Evolutionary conservation across 2,329 filamentous ascomycete genomes (phyloP).

Genomic region (Blumeria graminis): DNA sequence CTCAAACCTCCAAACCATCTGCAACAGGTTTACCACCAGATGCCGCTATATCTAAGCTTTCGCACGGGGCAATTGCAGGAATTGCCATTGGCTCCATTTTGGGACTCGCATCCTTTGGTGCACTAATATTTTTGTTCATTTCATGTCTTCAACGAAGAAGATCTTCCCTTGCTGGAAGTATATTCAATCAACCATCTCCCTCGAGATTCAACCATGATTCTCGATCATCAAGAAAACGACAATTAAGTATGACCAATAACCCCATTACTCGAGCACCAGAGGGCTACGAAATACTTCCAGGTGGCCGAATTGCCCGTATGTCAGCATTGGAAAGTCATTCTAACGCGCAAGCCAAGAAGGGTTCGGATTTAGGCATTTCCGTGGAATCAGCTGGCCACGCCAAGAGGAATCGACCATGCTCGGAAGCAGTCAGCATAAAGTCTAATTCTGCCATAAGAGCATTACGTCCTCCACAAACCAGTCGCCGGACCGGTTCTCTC

Average conservation of each 20-base stretch:
- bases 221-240: conserved; percentile 23
- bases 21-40: conserved; percentile 4
- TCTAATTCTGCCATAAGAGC: conserved; percentile 34
- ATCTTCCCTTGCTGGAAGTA: conserved; percentile 39
- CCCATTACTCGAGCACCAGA: conserved; percentile 16
- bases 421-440: conserved; percentile 52
- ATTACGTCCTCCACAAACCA: conserved; percentile 31
- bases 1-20: conserved; percentile 6
- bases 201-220: neutral
- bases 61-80: conserved; percentile 74
- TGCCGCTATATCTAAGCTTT: conserved; percentile 25
- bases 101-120: conserved; percentile 44
- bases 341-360: conserved; percentile 26
- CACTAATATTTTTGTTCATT: conserved; percentile 36
- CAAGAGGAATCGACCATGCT: conserved; percentile 37
- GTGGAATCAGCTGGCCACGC: conserved; percentile 18
- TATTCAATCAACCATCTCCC: conserved; percentile 79
- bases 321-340: conserved; percentile 65
- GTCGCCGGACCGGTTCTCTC: conserved; percentile 62
- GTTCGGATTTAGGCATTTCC: conserved; percentile 14
- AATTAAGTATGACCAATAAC: conserved; percentile 20
- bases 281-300: conserved; percentile 55
- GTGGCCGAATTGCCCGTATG: conserved; percentile 85
- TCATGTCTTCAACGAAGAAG: conserved; percentile 25
- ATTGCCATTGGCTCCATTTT: conserved; percentile 63